Base-by-base conservation (phyloP, 345 rosid species). In the Raphanus sativus region DNA sequence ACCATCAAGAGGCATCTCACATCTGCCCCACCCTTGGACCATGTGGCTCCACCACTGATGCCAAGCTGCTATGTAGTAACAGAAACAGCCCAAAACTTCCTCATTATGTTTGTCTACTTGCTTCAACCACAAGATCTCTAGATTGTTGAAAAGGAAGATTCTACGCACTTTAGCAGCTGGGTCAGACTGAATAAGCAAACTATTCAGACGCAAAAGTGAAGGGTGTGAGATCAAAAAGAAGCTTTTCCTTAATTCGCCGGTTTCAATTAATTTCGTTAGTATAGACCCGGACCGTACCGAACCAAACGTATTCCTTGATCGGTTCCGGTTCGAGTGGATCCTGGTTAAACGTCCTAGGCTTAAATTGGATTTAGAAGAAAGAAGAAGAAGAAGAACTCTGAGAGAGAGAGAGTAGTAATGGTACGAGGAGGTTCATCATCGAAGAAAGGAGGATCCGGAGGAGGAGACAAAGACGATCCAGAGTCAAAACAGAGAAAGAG, bases 371-470 rank as follows among this genome's bases (percentile, higher is more conserved):
- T 45, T 45, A 12, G 52, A 45, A 58, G 32, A 70, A 60, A 17
- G 75, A 75, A 60, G 74, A 68, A 21, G 21, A 21, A 21, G 21
- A 21, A 21, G 2, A 0, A n/a, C n/a, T n/a, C n/a, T n/a, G n/a
- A n/a, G n/a, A 8, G 52, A 40, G 65, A 8, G 33, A 25, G 63
- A 93, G 79, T 8, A 96, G 91, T 36, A 71, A 88, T 65, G 86
- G 82, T 73, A n/a, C 77, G 81, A 78, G 77, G 81, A 78, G 77
- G 63, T 65, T 73, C 82, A 4, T 77, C 78, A 7, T 79, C 78
- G 55, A 79, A 68, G 75, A 69, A 74, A 86, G 21, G 21, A 86
- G 21, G 21, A 21, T 21, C 21, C 21, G 21, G 21, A 21, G 56
- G 90, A 81, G 28, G 34, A 56, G 77, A 71, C 2, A 78, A 48